Evolutionary conservation across 306 rosid genomes (phyloP), one percentile per base, ranked within the genome.

Genomic region (Lupinus albus): DNA sequence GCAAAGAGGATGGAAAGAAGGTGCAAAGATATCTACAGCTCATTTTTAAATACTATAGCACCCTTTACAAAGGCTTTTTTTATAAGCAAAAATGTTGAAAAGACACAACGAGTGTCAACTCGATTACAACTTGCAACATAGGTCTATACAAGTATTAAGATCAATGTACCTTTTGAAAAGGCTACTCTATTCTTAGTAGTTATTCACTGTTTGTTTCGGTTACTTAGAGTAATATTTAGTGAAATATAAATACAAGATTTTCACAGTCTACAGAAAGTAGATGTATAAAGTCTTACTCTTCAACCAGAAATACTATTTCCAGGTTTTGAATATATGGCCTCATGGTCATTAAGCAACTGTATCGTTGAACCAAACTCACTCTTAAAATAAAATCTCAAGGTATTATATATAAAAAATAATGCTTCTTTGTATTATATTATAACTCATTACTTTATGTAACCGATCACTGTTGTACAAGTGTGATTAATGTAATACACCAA

Each of bases 1-100:
- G 9, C 81, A 78, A 70, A 81, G 81, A 75, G 85, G 88, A 52
- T 84, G 88, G 88, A 68, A 69, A 83, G 45, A 20, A 14, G 25
- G 35, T 15, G 4, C 71, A 14, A n/a, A 39, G 77, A 77, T 61
- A 61, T 61, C 58, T 56, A 30, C 53, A 38, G 59, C 71, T 7
- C 52, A 12, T 11, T 55, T 70, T 70, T 70, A 3, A 64, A 17
- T 61, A 52, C 55, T 51, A 17, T 14, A 39, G 10, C 20, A 11
- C 18, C 44, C 49, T 15, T 60, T 45, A 8, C 15, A 1, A 15
- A 15, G 52, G 25, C 15, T 38, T n/a, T n/a, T n/a, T n/a, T n/a
- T n/a, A n/a, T n/a, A n/a, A n/a, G n/a, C n/a, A n/a, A n/a, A n/a
- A n/a, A n/a, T n/a, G n/a, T n/a, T n/a, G n/a, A n/a, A n/a, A n/a